Percentiles rank a stretch among this genome's conserved stretches.
phyloP scores from a whole-genome alignment of 208 protist genomes.

The Acanthamoeba royreba region DNA sequence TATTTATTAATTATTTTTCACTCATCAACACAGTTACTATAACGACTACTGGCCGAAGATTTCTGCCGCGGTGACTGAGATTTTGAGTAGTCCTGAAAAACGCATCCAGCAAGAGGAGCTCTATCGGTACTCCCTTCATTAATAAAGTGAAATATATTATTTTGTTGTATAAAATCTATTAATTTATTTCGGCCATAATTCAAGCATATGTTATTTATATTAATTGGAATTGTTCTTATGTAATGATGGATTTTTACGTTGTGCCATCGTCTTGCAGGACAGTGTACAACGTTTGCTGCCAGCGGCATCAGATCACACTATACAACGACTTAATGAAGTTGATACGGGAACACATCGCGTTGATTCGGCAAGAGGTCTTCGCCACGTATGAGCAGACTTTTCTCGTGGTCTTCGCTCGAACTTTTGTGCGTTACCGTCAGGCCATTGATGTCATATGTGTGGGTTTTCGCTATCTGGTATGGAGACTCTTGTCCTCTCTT shows the following conservation, averaged over 20 bases:
- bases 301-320: neutral
- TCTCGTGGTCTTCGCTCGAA: neutral
- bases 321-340: neutral
- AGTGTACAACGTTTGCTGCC: conserved; percentile 8
- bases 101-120: neutral
- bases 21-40: neutral
- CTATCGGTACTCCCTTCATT: neutral
- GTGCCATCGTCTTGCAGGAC: neutral
- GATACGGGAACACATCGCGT: neutral
- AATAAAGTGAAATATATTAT: too few relatives aligned
- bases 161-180: too few relatives aligned
- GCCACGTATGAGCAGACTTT: neutral
- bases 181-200: neutral
- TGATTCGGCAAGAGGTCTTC: neutral
- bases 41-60: conserved; percentile 3
- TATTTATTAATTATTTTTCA: too few relatives aligned
- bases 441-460: neutral
- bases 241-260: too few relatives aligned
- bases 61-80: neutral
- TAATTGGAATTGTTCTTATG: too few relatives aligned
- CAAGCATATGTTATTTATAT: neutral
- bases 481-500: neutral
- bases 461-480: neutral
- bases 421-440: neutral
- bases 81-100: neutral